Evolutionary conservation across 192 early-diverging fungal species (phyloP).

Genomic region (Pilobolus umbonatus): DNA sequence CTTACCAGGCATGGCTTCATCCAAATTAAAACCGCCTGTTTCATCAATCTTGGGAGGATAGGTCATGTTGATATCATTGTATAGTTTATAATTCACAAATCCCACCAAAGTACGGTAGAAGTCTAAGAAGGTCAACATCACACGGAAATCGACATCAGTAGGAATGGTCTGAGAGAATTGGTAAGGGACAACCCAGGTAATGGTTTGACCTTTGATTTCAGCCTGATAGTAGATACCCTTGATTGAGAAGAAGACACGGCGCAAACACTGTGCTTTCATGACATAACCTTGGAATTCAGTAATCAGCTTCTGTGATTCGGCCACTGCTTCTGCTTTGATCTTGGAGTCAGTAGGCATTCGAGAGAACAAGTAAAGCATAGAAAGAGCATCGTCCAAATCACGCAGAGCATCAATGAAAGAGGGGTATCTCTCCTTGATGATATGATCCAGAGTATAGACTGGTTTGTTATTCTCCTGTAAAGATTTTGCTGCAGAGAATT

Average conservation of each 20-base stretch:
- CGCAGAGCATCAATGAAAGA: constrained; percentile 88
- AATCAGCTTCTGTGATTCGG: constrained; percentile 77
- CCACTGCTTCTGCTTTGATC: constrained; percentile 54
- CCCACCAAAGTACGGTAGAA: constrained; percentile 89
- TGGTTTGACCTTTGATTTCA: constrained; percentile 89
- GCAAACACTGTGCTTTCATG: constrained; percentile 69
- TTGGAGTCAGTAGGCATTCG: constrained; percentile 73
- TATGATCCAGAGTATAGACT: constrained; percentile 84
- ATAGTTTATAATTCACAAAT: constrained; percentile 95
- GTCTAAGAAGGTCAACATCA: constrained; percentile 96
- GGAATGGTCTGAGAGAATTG: constrained; percentile 91
- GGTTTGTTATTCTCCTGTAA: constrained; percentile 75
- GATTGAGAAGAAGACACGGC: constrained; percentile 93
- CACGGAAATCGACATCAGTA: constrained; percentile 90
- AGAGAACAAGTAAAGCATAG: constrained; percentile 92
- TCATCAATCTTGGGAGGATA: constrained; percentile 88
- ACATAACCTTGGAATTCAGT: constrained; percentile 94
- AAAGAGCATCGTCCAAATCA: constrained; percentile 97
- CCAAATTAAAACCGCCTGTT: constrained; percentile 60
- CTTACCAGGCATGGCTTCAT: constrained; percentile 45
- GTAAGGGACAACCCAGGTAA: constrained; percentile 96
- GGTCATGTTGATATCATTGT: constrained; percentile 76
- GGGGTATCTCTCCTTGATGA: constrained; percentile 95
- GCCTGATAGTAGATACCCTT: constrained; percentile 99
- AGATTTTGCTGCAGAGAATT: constrained; percentile 71